These are phyloP conservation scores for Mycotypha africana DNA, from an alignment of 371 early-diverging fungal species.

Conservation along the genomic window DNA sequence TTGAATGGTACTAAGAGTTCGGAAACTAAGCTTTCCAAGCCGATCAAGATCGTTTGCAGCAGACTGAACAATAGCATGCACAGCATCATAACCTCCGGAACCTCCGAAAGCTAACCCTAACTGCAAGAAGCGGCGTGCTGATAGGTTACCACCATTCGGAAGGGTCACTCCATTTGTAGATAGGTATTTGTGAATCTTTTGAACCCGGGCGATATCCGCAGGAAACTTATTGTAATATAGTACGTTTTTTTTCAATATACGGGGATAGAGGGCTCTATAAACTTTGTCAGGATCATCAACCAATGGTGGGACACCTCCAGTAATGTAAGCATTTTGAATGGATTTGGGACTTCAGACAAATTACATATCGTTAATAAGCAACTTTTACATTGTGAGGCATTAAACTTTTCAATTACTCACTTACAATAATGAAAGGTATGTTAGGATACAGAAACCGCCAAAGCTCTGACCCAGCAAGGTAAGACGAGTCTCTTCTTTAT, in stretches of 20 bases:
- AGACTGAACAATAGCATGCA: slow-evolving; percentile 52
- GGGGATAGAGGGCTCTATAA: slow-evolving; percentile 57
- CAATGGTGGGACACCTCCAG: slow-evolving; percentile 73
- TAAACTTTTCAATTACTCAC: no score
- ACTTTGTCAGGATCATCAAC: slow-evolving; percentile 58
- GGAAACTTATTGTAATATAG: slow-evolving; percentile 64
- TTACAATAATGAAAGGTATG: slow-evolving; percentile 69
- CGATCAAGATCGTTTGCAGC: slow-evolving; percentile 50
- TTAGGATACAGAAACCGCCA: slow-evolving; percentile 71
- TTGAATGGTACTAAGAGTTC: slow-evolving; percentile 43
- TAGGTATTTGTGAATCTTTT: slow-evolving; percentile 50
- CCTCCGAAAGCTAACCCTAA: slow-evolving; percentile 64
- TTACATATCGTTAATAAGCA: no score
- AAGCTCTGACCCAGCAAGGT: slow-evolving; percentile 66
- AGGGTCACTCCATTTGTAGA: slow-evolving; percentile 39
- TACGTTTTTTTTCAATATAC: slow-evolving; percentile 55
- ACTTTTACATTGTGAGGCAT: no score
- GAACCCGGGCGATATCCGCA: slow-evolving; percentile 57
- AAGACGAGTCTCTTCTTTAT: slow-evolving; percentile 21
- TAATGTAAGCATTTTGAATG: slow-evolving; percentile 59
- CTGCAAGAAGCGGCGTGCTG: slow-evolving; percentile 69
- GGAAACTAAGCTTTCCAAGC: slow-evolving; percentile 41
- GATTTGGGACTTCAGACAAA: slow-evolving; percentile 67
- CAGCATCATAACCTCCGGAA: slow-evolving; percentile 61
- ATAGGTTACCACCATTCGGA: slow-evolving; percentile 63